Evolutionary conservation across 805 yeast genomes (phyloP), one percentile per base, ranked within the genome.

Genomic region (Sugiyamaella qingdaonensis): DNA sequence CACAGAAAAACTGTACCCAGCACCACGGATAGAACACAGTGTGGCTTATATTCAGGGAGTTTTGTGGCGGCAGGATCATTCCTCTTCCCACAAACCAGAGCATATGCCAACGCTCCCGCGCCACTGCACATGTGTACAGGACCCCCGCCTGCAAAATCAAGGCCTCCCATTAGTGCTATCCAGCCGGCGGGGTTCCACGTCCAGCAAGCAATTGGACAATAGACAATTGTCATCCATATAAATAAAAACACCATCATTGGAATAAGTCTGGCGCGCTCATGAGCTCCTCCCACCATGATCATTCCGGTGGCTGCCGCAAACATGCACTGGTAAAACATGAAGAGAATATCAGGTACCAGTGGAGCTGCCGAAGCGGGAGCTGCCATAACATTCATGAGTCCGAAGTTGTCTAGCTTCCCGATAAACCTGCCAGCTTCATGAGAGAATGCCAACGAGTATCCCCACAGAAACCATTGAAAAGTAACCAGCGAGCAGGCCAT

Each of bases 401-500:
- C 85, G 67, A 92, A 89, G 72, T 88, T 85, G 63, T 79, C 79
- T 68, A 92, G 75, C 56, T 88, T 80, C 53, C 99, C 99, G 60
- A 89, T 75, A 70, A 90, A 86, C 16, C 74, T 77, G 13, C 88
- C 78, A n/a, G 81, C 82, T 53, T 77, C 73, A 66, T 85, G 88
- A 27, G 92, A 78, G 68, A 92, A 92, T 14, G 89, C 85, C 54
- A 94, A 78, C 13, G 97, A 88, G 71, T 87, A 92, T 58, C 98
- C 99, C 97, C 97, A 90, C 76, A 90, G 91, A 72, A 90, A 94
- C 98, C 99, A 92, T 70, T 94, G 97, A 80, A 94, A 89, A 1
- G 86, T 73, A 5, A 90, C 82, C 34, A 92, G 74, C 61, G 94
- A 84, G 19, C 82, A 83, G 18, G 95, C 89, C 87, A 89, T 90